phyloP scores from a whole-genome alignment of 345 rosid genomes.

The Clausena lansium region DNA sequence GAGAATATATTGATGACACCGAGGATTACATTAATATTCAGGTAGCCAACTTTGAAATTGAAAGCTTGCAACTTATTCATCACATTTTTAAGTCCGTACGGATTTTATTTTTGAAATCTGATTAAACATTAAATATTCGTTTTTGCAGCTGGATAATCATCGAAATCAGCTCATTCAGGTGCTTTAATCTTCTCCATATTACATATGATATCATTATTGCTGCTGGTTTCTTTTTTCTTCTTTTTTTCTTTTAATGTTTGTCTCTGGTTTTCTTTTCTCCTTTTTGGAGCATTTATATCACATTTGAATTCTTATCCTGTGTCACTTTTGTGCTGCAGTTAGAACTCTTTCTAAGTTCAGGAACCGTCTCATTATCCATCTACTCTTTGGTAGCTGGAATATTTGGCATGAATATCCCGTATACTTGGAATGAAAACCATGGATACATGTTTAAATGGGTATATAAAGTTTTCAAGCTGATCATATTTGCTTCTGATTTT shows the following conservation, averaged over 20 bases:
- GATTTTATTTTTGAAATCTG: neutral
- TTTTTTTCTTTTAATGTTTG: neutral
- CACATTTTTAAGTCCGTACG: neutral
- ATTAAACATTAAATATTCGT: conserved; percentile 7
- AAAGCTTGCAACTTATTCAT: neutral
- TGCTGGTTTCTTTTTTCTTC: neutral
- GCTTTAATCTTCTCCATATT: neutral
- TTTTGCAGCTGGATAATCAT: conserved; percentile 90
- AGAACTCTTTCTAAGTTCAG: conserved; percentile 76
- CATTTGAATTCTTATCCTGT: neutral
- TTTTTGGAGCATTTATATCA: neutral
- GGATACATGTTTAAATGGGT: conserved; percentile 90
- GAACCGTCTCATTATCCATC: conserved; percentile 60
- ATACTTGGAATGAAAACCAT: conserved; percentile 63
- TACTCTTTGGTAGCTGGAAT: conserved; percentile 79
- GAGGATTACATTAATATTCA: conserved; percentile 98
- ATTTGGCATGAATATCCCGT: conserved; percentile 97
- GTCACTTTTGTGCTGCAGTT: conserved; percentile 43
- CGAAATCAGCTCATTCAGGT: conserved; percentile 99
- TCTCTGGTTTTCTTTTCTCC: neutral
- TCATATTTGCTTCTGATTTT: conserved; percentile 1
- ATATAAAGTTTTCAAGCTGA: conserved; percentile 13
- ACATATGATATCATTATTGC: neutral
- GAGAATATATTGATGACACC: conserved; percentile 96
- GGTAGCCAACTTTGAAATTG: conserved; percentile 33